Evolutionary conservation across 192 early-diverging fungal species (phyloP), one percentile per base, ranked within the genome.

Genomic region (Rhizophagus prolifer): DNA sequence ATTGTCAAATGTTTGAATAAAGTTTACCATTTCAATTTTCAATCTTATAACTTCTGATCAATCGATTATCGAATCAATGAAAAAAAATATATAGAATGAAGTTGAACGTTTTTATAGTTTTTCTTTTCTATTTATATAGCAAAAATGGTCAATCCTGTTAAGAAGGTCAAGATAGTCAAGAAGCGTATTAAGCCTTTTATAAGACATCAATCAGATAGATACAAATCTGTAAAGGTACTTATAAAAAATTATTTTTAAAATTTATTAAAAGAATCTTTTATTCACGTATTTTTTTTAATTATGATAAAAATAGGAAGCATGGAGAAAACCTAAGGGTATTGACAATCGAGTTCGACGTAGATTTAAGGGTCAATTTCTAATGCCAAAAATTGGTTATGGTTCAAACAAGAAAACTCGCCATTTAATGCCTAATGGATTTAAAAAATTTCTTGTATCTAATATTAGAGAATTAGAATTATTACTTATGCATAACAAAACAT

Each of bases 281-380:
- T 25, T 16, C 23, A 62, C 25, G 16, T 31, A 62, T 16, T 23
- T 50, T 59, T 58, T 38, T 38, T 38, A 38, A 7, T 34, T 31
- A 9, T n/a, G 66, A n/a, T 4, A 30, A 63, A 71, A 72, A 67
- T 88, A 95, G 93, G 91, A 91, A 82, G 94, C 95, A 81, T 99
- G 98, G 98, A 94, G 98, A 89, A 96, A 98, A 87, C 98, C 98
- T 82, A 95, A 93, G 88, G 98, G 98, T 98, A 99, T 99, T 90
- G 98, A 99, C 86, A 95, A 93, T 90, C 89, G 94, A 75, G 96
- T 97, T 77, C 96, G 98, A 80, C 89, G 98, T 82, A 92, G 98
- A 71, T 99, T 99, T 91, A 96, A 95, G 91, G 98, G 98, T 79
- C 91, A 92, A 79, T 91, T 95, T 81, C 91, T 93, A 82, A 97